Evolutionary conservation across 441 rosid genomes (phyloP).

Genomic region (Mallotus repandus): DNA sequence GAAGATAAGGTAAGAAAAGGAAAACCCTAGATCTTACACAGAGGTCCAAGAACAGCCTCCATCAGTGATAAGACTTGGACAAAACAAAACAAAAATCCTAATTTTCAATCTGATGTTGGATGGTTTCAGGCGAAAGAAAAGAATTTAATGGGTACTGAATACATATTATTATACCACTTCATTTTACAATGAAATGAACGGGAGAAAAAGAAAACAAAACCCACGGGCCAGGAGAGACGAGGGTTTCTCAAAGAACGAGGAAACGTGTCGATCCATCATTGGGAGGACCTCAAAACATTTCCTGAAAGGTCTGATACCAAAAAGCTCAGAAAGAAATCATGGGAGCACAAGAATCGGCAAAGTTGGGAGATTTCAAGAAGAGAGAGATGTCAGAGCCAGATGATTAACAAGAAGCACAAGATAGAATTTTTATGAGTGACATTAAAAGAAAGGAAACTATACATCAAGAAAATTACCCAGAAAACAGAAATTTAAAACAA

Average conservation of each 20-base stretch:
- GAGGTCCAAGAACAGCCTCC: slow-evolving; percentile 32
- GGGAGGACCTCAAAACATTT: slow-evolving; percentile 15
- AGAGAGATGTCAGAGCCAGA: slow-evolving; percentile 14
- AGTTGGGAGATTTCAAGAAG: not conserved
- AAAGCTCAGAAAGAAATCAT: slow-evolving; percentile 21
- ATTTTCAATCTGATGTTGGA: not conserved
- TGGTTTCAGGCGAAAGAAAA: slow-evolving; percentile 12
- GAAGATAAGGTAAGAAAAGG: not conserved
- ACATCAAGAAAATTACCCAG: not conserved
- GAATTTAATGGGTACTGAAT: not conserved
- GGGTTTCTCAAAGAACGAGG: slow-evolving; percentile 17
- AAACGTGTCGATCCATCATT: slow-evolving; percentile 37
- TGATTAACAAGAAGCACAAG: slow-evolving; percentile 2
- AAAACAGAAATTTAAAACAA: not conserved
- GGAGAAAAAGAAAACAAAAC: slow-evolving; percentile 10
- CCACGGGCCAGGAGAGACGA: slow-evolving; percentile 2
- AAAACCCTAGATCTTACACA: slow-evolving; percentile 58
- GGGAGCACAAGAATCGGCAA: slow-evolving; percentile 21
- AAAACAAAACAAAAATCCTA: not conserved
- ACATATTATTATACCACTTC: not conserved
- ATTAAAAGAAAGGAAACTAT: not conserved
- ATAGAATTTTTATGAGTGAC: not conserved
- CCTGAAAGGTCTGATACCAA: slow-evolving; percentile 3
- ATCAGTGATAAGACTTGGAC: slow-evolving; percentile 14
- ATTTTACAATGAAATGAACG: slow-evolving; percentile 1